phyloP scores from a whole-genome alignment of 164 flowering plant species.

The Macadamia integrifolia region DNA sequence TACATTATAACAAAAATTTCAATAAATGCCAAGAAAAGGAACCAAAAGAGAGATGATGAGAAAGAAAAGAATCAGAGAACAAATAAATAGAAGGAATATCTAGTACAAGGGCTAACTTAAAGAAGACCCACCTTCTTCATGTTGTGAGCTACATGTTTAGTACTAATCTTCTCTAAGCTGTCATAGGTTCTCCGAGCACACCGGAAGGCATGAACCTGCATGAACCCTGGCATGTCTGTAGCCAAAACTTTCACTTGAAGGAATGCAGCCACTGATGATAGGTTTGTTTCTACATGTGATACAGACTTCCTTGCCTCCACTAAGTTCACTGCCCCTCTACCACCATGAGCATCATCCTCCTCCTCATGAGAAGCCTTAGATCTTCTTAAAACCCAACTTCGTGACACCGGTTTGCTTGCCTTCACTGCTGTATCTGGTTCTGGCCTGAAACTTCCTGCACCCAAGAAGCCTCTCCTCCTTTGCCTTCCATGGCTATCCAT shows the following conservation, averaged over 20 bases:
- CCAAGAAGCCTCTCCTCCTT: constrained; percentile 25
- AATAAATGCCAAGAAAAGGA: too few relatives aligned
- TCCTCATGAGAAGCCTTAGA: constrained; percentile 12
- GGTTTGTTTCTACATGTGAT: constrained; percentile 46
- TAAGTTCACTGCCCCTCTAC: background rate
- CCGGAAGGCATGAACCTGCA: constrained; percentile 84
- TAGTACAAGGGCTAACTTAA: too few relatives aligned
- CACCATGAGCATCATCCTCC: background rate
- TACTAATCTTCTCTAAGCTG: constrained; percentile 69
- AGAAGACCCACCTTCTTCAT: constrained; percentile 62
- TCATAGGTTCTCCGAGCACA: constrained; percentile 64
- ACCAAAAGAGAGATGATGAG: too few relatives aligned
- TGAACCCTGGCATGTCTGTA: constrained; percentile 75
- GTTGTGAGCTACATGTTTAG: constrained; percentile 69
- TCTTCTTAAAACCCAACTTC: constrained; percentile 19
- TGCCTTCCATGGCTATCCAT: constrained; percentile 33
- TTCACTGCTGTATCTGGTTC: background rate
- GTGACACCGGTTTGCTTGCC: constrained; percentile 7
- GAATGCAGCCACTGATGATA: constrained; percentile 41
- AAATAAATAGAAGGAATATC: too few relatives aligned
- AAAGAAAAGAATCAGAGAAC: too few relatives aligned
- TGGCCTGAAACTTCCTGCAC: constrained; percentile 13
- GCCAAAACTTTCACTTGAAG: constrained; percentile 68
- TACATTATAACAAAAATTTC: too few relatives aligned
- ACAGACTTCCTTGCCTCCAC: constrained; percentile 51